phyloP scores from a whole-genome alignment of 768 basidiomycete species.

The Leccinellum albellum region DNA sequence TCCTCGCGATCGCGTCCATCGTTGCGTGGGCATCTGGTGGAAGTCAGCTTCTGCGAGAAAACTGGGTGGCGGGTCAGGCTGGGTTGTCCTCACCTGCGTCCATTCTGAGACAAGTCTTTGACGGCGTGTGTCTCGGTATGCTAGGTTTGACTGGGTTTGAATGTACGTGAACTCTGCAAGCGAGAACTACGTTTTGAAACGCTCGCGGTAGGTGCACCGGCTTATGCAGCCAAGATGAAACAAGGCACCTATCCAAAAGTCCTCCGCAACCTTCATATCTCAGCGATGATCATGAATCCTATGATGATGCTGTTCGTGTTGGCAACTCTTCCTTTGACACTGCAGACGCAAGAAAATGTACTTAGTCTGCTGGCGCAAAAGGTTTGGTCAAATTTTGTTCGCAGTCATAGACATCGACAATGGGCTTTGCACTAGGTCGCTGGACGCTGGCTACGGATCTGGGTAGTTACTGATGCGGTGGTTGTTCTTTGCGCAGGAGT shows the following conservation, averaged over 20 bases:
- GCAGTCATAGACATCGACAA: background rate
- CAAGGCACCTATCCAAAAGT: slow-evolving; percentile 54
- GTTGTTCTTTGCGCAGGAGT: slow-evolving; percentile 73
- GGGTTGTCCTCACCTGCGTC: slow-evolving; percentile 25
- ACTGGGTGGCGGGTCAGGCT: slow-evolving; percentile 46
- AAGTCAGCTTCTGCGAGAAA: slow-evolving; percentile 43
- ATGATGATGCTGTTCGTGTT: slow-evolving; percentile 57
- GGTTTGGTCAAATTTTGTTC: slow-evolving; percentile 30
- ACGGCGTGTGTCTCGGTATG: slow-evolving; percentile 69
- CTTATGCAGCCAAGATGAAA: slow-evolving; percentile 61
- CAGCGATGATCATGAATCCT: slow-evolving; percentile 54
- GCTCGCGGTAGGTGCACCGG: slow-evolving; percentile 46
- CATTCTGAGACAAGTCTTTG: slow-evolving; percentile 49
- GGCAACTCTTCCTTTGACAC: slow-evolving; percentile 53
- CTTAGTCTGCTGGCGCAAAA: slow-evolving; percentile 59
- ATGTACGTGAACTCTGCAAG: slow-evolving; percentile 35
- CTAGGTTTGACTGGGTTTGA: slow-evolving; percentile 71
- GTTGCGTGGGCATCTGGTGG: slow-evolving; percentile 54
- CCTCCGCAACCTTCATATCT: slow-evolving; percentile 60
- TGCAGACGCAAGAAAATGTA: slow-evolving; percentile 52
- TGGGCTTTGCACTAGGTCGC: slow-evolving; percentile 39
- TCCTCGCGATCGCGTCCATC: slow-evolving; percentile 46
- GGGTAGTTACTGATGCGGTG: slow-evolving; percentile 64
- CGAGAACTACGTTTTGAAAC: background rate
- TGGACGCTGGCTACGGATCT: slow-evolving; percentile 58